Base-by-base conservation (phyloP, 108 stramenopile species). In the Chaetoceros muelleri region DNA sequence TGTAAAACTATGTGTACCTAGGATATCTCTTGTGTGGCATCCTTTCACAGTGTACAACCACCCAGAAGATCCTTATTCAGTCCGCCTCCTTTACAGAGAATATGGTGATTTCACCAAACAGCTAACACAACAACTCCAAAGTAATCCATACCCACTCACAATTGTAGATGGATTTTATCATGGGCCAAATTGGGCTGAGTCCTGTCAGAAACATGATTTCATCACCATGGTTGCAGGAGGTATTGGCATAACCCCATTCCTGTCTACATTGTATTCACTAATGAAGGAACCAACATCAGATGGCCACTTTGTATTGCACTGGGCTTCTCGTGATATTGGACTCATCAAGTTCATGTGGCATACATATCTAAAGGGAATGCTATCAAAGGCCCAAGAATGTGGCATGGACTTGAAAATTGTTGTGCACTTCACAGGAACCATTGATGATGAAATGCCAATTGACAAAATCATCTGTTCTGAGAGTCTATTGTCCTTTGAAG, bases 231-330 rank as follows among this genome's bases (percentile, higher is more conserved):
- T 59, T 20, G 58, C 65, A 2, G 58, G 50, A 23, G 58, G 65
- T 60, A 46, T 66, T 16, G 58, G 58, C 30, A 64, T 64, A 27
- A 51, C 52, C n/a, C 63, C 63, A 46, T 64, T 64, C 44, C 25
- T 64, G 60, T n/a, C n/a, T n/a, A n/a, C n/a, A n/a, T n/a, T n/a
- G n/a, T n/a, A n/a, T n/a, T n/a, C n/a, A n/a, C n/a, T n/a, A n/a
- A n/a, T n/a, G n/a, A n/a, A n/a, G n/a, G n/a, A n/a, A n/a, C n/a
- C n/a, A n/a, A n/a, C n/a, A n/a, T n/a, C n/a, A n/a, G n/a, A n/a
- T n/a, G n/a, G n/a, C n/a, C n/a, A n/a, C n/a, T n/a, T n/a, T n/a
- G n/a, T n/a, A n/a, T n/a, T n/a, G n/a, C n/a, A n/a, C n/a, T n/a
- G n/a, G n/a, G n/a, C n/a, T n/a, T n/a, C n/a, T n/a, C n/a, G n/a